Evolutionary conservation across 2,329 filamentous ascomycete species (phyloP), one percentile per base, ranked within the genome.

Genomic region (Colletotrichum tropicicola): DNA sequence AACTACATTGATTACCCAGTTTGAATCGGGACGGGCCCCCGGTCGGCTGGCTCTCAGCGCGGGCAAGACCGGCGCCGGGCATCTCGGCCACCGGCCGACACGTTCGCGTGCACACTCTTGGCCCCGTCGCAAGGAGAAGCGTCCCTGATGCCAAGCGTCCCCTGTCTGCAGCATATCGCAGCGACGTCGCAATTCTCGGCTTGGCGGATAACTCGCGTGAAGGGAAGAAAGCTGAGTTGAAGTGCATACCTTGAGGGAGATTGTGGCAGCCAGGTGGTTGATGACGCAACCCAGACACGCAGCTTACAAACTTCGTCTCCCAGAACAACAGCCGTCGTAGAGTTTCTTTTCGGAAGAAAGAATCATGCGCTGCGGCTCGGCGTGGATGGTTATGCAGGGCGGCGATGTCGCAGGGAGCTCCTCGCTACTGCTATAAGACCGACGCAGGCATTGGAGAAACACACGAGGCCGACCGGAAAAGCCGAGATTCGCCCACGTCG

Each of bases 391-490:
- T 48, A 21, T 45, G 45, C 60, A 28, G 39, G 43, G 32, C 32
- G n/a, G 4, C 5, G 2, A 5, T 28, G 41, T 19, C 12, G 19
- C 60, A 53, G 28, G 55, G 56, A 32, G 15, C 32, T 43, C 59
- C 39, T 52, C 45, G 44, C 56, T n/a, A n/a, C n/a, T n/a, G n/a
- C 17, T 27, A 41, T 12, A 15, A 15, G 19, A 60, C 10, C 39
- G 47, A 54, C 19, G 6, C 19, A 19, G 25, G 35, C 30, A 48
- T 9, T 6, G 55, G 39, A 7, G 47, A 35, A 60, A 59, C 59
- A 28, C n/a, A n/a, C n/a, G 47, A 49, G 23, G 10, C 60, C 55
- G 48, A 54, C 37, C 49, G 41, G 21, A 23, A 51, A 32, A n/a
- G 3, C 55, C 48, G 55, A 60, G 27, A 7, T n/a, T 35, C 12